Conservation (phyloP, 2,329 filamentous ascomycete species). For the Cladophialophora psammophila region DNA sequence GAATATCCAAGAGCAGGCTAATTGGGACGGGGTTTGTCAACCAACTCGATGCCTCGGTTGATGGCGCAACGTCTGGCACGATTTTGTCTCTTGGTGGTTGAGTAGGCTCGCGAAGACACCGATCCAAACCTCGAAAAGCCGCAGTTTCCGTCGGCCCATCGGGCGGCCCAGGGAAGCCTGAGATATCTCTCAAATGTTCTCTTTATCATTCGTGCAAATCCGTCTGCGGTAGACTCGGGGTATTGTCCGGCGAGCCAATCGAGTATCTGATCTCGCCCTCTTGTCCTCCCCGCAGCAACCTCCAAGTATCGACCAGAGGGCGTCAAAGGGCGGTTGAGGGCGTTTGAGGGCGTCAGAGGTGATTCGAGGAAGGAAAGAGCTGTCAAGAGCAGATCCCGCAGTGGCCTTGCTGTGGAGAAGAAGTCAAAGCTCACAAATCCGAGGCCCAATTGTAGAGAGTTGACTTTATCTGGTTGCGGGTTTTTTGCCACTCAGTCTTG, state of each 20-base stretch:
- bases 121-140: constrained; percentile 2
- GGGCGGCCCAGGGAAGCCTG: neutral
- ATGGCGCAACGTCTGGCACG: neutral
- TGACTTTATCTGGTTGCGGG: neutral
- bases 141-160: neutral
- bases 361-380: constrained; percentile 13
- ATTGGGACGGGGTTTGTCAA: neutral
- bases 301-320: constrained; percentile 7
- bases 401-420: neutral
- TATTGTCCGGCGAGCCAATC: constrained; percentile 18
- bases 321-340: neutral
- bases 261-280: neutral
- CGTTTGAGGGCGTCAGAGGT: neutral
- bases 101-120: neutral
- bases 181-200: neutral
- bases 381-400: neutral
- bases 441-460: neutral
- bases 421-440: constrained; percentile 15
- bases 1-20: neutral
- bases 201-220: constrained; percentile 2
- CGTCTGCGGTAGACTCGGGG: constrained; percentile 8
- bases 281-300: constrained; percentile 6
- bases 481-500: constrained; percentile 7
- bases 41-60: neutral
- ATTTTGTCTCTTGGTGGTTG: neutral